These are phyloP conservation scores for Wickerhamiella lipophila DNA, from an alignment of 805 yeast species.

Conservation along the genomic window DNA sequence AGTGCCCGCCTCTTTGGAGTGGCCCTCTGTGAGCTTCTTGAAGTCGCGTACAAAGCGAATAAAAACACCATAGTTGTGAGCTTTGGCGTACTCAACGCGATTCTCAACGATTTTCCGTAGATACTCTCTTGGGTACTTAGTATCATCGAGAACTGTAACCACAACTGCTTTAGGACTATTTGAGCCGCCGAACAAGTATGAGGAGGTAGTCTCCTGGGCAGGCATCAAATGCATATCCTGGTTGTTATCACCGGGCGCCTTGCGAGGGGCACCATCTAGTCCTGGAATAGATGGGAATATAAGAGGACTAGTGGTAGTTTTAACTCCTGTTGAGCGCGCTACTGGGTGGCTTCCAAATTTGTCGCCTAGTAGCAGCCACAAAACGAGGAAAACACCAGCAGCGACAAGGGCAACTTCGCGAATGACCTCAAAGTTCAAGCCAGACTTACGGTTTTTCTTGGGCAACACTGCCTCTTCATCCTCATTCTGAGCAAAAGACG, in stretches of 20 bases:
- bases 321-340: conserved; percentile 8
- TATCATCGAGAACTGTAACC: conserved; percentile 76
- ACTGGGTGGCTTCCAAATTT: not conserved
- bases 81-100: conserved; percentile 77
- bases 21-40: conserved; percentile 21
- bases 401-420: conserved; percentile 22
- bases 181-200: conserved; percentile 18
- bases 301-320: conserved; percentile 15
- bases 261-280: conserved; percentile 13
- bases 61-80: conserved; percentile 69
- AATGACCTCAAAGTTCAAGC: conserved; percentile 18
- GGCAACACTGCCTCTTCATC: conserved; percentile 12
- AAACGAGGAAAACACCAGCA: conserved; percentile 19
- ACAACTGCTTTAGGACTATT: conserved; percentile 37
- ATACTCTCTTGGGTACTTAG: conserved; percentile 47
- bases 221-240: conserved; percentile 12
- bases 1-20: conserved; percentile 23
- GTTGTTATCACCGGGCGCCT: conserved; percentile 27
- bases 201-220: conserved; percentile 11
- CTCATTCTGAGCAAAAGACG: conserved; percentile 14
- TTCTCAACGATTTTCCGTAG: conserved; percentile 66
- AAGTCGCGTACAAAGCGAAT: conserved; percentile 81
- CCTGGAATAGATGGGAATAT: conserved; percentile 22
- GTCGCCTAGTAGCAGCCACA: conserved; percentile 23
- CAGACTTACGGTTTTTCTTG: conserved; percentile 11